Percentiles rank a stretch among this genome's conserved stretches.
These are phyloP conservation scores for Dicorynia guianensis DNA, from an alignment of 306 rosid genomes.

Conservation along the genomic window DNA sequence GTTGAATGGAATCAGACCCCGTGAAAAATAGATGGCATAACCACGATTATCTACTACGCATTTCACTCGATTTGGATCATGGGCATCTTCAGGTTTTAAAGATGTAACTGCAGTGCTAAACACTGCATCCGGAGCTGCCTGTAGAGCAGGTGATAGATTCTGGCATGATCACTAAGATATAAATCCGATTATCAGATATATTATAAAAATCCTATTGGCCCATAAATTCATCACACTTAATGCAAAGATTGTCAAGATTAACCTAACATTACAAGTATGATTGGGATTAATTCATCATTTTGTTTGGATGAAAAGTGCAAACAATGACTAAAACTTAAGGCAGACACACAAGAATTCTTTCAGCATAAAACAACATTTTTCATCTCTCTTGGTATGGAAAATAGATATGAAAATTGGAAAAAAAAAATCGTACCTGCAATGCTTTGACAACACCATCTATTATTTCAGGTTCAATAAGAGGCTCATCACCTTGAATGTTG, in stretches of 20 bases:
- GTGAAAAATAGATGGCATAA: slow-evolving; percentile 92
- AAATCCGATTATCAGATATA: neutral
- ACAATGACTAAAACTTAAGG: slow-evolving; percentile 17
- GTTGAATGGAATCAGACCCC: slow-evolving; percentile 93
- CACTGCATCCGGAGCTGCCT: slow-evolving; percentile 98
- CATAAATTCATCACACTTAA: neutral
- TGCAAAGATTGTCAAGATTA: slow-evolving; percentile 8
- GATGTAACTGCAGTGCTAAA: slow-evolving; percentile 98
- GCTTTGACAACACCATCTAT: slow-evolving; percentile 92
- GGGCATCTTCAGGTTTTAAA: slow-evolving; percentile 85
- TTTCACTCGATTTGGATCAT: slow-evolving; percentile 90
- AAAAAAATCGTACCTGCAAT: slow-evolving; percentile 65
- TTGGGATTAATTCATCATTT: slow-evolving; percentile 29
- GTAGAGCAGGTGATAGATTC: slow-evolving; percentile 37
- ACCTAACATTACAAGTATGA: neutral
- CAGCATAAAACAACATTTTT: slow-evolving; percentile 3
- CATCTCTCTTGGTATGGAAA: slow-evolving; percentile 25
- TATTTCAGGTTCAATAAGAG: slow-evolving; percentile 93
- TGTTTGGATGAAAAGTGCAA: slow-evolving; percentile 5
- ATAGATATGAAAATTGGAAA: too few species aligned
- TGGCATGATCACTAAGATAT: slow-evolving; percentile 35
- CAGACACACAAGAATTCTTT: slow-evolving; percentile 22
- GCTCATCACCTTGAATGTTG: slow-evolving; percentile 98
- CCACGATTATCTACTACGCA: slow-evolving; percentile 81
- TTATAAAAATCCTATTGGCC: neutral